Percentiles rank a stretch among this genome's conserved stretches.
phyloP scores from a whole-genome alignment of 2,329 filamentous ascomycete genomes.

The Diaporthe citrichinensis region DNA sequence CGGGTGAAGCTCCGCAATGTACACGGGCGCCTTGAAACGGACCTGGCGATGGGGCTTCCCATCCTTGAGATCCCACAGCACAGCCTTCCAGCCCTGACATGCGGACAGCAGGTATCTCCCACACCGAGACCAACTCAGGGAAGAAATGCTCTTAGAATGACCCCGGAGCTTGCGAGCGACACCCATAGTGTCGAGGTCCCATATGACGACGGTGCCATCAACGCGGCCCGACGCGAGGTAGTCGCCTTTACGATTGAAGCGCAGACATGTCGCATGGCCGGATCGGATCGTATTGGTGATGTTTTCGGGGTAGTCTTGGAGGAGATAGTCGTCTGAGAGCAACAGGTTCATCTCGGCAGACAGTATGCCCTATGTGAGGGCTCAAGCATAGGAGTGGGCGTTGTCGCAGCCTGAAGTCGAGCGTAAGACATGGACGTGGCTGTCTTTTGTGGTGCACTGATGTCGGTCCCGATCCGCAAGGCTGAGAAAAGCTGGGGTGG shows the following conservation, averaged over 20 bases:
- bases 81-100: constrained; percentile 96
- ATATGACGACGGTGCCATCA: constrained; percentile 95
- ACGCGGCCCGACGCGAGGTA: constrained; percentile 94
- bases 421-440: constrained; percentile 1
- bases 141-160: constrained; percentile 94
- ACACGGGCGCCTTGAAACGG: constrained; percentile 92
- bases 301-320: constrained; percentile 89
- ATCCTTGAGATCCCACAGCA: constrained; percentile 89
- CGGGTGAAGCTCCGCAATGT: constrained; percentile 95
- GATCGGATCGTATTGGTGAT: constrained; percentile 88
- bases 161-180: constrained; percentile 94
- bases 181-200: constrained; percentile 97
- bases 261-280: constrained; percentile 76
- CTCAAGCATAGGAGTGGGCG: neutral
- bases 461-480: constrained; percentile 35
- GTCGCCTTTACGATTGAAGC: constrained; percentile 95
- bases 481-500: constrained; percentile 38
- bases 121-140: constrained; percentile 93
- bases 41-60: constrained; percentile 83
- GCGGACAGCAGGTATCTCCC: constrained; percentile 92
- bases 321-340: constrained; percentile 73
- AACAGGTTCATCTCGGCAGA: constrained; percentile 68
- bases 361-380: constrained; percentile 19
- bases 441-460: neutral
- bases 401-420: neutral